A percentile compares a stretch with the other conserved stretches of the same genome.
Evolutionary conservation across 306 rosid genomes (phyloP).

Genomic region (Lathyrus aphaca): DNA sequence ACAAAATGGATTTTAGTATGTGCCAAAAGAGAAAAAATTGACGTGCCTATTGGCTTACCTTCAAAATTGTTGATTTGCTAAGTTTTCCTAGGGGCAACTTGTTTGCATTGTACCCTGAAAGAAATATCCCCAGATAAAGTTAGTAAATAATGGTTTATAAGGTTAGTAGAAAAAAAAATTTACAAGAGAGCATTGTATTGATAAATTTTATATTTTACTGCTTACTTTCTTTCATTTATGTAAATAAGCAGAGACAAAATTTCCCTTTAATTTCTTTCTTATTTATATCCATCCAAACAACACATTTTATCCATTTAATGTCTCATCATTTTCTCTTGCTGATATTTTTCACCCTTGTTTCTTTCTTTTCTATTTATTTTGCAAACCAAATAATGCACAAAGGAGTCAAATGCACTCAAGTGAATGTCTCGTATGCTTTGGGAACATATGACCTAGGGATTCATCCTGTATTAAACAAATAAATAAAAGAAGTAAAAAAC

Average conservation of each 20-base stretch:
- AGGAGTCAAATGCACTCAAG: conserved; percentile 16
- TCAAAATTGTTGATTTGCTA: conserved; percentile 87
- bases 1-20: conserved; percentile 25
- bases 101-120: conserved; percentile 89
- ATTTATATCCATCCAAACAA: neutral
- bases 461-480: conserved; percentile 18
- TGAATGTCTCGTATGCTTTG: conserved; percentile 31
- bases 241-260: neutral
- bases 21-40: conserved; percentile 17
- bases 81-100: conserved; percentile 96
- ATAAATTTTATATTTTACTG: neutral
- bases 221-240: neutral
- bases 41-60: conserved; percentile 52
- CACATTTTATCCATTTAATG: neutral
- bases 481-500: conserved; percentile 25
- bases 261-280: neutral
- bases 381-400: conserved; percentile 1
- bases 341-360: neutral
- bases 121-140: conserved; percentile 34
- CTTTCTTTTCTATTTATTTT: conserved; percentile 3
- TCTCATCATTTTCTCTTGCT: neutral
- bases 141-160: conserved; percentile 31
- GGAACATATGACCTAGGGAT: conserved; percentile 36
- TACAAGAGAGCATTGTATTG: conserved; percentile 1
- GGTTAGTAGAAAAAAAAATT: conserved; percentile 4